Conservation (phyloP, 208 protist genomes). For the Trichomonas gallinae region DNA sequence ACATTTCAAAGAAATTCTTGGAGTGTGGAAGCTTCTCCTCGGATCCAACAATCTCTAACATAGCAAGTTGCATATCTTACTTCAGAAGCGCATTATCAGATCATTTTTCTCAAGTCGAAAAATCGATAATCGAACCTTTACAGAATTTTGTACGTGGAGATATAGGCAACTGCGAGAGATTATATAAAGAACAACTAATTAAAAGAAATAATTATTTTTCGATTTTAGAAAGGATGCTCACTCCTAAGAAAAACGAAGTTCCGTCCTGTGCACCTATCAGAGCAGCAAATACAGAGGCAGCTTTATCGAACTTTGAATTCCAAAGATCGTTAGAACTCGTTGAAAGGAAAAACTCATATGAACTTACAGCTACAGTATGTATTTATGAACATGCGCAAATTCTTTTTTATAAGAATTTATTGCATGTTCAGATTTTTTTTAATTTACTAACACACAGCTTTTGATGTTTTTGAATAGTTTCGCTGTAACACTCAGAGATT, state of each 20-base stretch:
- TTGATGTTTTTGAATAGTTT: not conserved
- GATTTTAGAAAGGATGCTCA: not conserved
- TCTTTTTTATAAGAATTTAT: not conserved
- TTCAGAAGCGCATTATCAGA: not conserved
- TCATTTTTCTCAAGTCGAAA: not conserved
- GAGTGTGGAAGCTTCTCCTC: not conserved
- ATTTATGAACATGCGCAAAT: not conserved
- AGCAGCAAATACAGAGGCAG: not conserved
- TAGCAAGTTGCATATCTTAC: not conserved
- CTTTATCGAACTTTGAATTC: not conserved
- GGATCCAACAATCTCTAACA: not conserved
- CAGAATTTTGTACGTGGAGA: not conserved
- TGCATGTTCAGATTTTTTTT: not conserved
- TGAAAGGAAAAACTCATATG: not conserved
- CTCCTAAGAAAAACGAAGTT: not conserved
- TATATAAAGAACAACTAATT: not conserved
- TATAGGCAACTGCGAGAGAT: not conserved
- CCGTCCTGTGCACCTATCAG: not conserved
- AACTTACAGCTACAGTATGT: conserved; percentile 8
- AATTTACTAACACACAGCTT: conserved; percentile 6
- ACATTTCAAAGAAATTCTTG: not conserved
- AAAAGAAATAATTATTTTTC: not conserved
- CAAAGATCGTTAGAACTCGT: not conserved
- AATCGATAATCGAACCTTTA: not conserved
- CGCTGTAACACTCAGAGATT: not conserved